These are phyloP conservation scores for Cystobasidium sp. DNA, from an alignment of 1,284 basidiomycete species.

Conservation along the genomic window DNA sequence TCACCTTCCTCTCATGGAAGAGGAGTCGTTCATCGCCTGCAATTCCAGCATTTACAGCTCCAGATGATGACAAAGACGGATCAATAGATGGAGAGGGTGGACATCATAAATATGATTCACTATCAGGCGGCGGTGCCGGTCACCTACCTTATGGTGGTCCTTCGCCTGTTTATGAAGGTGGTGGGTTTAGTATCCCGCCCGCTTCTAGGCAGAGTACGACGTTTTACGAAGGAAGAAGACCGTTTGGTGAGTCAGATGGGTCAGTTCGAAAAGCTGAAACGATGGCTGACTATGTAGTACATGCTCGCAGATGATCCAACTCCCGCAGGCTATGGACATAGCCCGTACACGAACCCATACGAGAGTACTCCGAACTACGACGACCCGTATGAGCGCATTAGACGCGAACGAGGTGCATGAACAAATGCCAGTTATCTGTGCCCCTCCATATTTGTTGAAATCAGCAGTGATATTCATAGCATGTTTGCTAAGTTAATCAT, in stretches of 20 bases:
- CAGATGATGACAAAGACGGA: slow-evolving; percentile 33
- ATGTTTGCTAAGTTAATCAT: background rate
- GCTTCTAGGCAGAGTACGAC: slow-evolving; percentile 42
- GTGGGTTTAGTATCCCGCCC: slow-evolving; percentile 17
- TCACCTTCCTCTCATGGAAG: slow-evolving; percentile 17
- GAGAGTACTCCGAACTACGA: slow-evolving; percentile 37
- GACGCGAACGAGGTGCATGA: slow-evolving; percentile 23
- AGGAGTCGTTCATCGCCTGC: slow-evolving; percentile 18
- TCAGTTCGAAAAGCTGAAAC: no score
- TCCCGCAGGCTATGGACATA: slow-evolving; percentile 36
- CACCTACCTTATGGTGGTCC: slow-evolving; percentile 1
- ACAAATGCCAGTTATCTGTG: background rate
- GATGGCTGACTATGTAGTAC: no score
- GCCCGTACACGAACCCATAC: slow-evolving; percentile 41
- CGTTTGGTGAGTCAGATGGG: slow-evolving; percentile 28
- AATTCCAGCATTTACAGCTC: slow-evolving; percentile 33
- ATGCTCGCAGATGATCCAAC: slow-evolving; percentile 26
- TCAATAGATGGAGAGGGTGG: slow-evolving; percentile 11
- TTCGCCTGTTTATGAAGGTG: slow-evolving; percentile 29
- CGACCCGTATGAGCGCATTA: slow-evolving; percentile 43
- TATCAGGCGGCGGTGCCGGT: slow-evolving; percentile 8
- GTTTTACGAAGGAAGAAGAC: slow-evolving; percentile 43
- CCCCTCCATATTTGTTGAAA: background rate
- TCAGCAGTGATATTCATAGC: background rate
- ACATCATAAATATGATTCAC: slow-evolving; percentile 15